Conservation (phyloP, 208 protist species). For the Trypanosoma avium region DNA sequence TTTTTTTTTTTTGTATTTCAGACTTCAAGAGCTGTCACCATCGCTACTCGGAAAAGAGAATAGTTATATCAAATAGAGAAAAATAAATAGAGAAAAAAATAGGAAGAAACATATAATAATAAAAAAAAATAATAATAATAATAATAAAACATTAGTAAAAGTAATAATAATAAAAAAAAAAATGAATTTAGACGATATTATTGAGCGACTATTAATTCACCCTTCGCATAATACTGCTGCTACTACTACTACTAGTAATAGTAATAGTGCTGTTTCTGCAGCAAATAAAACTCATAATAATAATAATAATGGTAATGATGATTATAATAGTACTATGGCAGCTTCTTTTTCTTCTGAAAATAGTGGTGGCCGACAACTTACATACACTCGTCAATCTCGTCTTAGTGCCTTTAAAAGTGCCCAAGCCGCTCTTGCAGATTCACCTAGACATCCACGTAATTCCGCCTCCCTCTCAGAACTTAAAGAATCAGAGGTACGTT, state of each 20-base stretch:
- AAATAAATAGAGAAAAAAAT: too few relatives aligned
- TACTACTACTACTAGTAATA: not conserved
- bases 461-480: conserved; percentile 24
- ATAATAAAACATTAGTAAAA: too few relatives aligned
- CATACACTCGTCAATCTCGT: conserved; percentile 48
- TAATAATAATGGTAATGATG: too few relatives aligned
- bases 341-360: not conserved
- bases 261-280: too few relatives aligned
- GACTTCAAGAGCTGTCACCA: too few relatives aligned
- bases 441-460: not conserved
- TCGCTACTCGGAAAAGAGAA: too few relatives aligned
- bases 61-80: too few relatives aligned
- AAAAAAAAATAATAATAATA: not conserved
- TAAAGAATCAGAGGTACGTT: conserved; percentile 71
- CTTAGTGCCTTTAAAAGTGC: conserved; percentile 37
- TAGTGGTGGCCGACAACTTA: conserved; percentile 6
- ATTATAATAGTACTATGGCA: too few relatives aligned
- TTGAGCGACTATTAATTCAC: conserved; percentile 64
- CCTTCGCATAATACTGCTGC: conserved; percentile 61
- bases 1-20: too few relatives aligned
- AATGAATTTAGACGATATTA: conserved; percentile 48
- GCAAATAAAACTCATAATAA: too few relatives aligned
- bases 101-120: not conserved
- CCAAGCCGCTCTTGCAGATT: conserved; percentile 2
- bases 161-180: not conserved